phyloP scores from a whole-genome alignment of 2,329 filamentous ascomycete genomes.

The Alternaria alternata region DNA sequence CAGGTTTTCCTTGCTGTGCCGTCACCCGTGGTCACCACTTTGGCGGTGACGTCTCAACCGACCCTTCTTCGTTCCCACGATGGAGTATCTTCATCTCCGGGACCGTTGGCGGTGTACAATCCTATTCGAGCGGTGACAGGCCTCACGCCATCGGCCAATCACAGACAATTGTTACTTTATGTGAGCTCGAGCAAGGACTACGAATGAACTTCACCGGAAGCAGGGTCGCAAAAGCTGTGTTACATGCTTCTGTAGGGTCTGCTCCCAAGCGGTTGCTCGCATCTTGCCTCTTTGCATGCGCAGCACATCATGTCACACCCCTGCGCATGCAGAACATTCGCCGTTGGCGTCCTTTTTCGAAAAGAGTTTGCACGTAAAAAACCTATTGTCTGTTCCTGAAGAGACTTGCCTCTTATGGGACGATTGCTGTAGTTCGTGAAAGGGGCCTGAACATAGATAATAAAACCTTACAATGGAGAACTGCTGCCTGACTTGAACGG shows the following conservation, averaged over 20 bases:
- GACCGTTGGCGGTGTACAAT: conserved; percentile 25
- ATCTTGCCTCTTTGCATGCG: conserved; percentile 24
- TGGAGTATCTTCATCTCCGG: background rate
- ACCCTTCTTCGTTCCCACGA: background rate
- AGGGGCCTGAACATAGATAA: background rate
- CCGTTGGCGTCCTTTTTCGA: conserved; percentile 10
- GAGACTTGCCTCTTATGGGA: conserved; percentile 13
- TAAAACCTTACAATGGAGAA: background rate
- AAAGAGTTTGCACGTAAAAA: conserved; percentile 32
- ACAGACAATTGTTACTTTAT: conserved; percentile 5
- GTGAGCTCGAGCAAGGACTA: conserved; percentile 17
- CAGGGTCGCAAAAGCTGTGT: conserved; percentile 30
- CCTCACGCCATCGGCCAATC: conserved; percentile 20
- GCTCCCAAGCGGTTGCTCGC: conserved; percentile 26
- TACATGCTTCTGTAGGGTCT: conserved; percentile 25
- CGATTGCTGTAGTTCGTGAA: background rate
- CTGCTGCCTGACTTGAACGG: background rate
- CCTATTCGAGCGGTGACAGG: conserved; percentile 26
- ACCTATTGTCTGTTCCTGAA: background rate
- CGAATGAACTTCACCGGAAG: conserved; percentile 37
- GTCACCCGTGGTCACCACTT: conserved; percentile 9
- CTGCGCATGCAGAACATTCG: conserved; percentile 9
- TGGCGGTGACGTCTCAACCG: conserved; percentile 21
- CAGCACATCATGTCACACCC: conserved; percentile 20
- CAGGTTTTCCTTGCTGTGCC: conserved; percentile 7